Evolutionary conservation across 2,329 filamentous ascomycete genomes (phyloP), one percentile per base, ranked within the genome.

Genomic region (Corinectria fuckeliana): DNA sequence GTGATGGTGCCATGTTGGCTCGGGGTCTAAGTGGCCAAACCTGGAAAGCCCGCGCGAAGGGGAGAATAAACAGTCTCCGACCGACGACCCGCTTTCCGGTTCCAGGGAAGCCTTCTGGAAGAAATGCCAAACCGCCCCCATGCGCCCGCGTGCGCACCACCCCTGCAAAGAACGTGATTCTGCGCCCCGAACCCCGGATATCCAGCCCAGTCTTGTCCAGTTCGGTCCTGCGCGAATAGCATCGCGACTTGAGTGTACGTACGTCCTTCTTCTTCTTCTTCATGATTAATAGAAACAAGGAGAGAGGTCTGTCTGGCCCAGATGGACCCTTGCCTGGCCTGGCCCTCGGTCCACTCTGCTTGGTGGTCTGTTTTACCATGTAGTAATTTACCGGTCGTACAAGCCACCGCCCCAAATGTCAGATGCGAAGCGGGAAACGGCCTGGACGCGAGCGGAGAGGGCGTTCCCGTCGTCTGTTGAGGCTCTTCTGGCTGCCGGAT

Each of bases 101-200:
- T 52, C 45, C 26, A 42, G 34, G 38, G 56, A 54, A 59, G 41
- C 30, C 45, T 59, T 59, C 56, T 54, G 38, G 56, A 59, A 58
- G 11, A 44, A 25, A 45, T 20, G 16, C 36, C 38, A 44, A 28
- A 36, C 23, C 14, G n/a, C n/a, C 42, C 50, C 39, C 42, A 34
- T 48, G 34, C n/a, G 32, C 32, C 32, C 32, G n/a, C 32, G 32
- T 8, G n/a, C n/a, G n/a, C n/a, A 36, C 6, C 10, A 30, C 6
- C 34, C 30, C 38, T 11, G 45, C 30, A 38, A 39, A 41, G 44
- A 59, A 59, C 56, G 50, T 32, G 2, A 36, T 59, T 59, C 50
- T 55, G 56, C 50, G 56, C 50, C 56, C 39, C n/a, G n/a, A 16
- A 55, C 50, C 51, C 56, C 56, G 51, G 50, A 58, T 49, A 16